Conservation (phyloP, 2,329 filamentous ascomycete genomes). For the Scortechinia acanthostroma region DNA sequence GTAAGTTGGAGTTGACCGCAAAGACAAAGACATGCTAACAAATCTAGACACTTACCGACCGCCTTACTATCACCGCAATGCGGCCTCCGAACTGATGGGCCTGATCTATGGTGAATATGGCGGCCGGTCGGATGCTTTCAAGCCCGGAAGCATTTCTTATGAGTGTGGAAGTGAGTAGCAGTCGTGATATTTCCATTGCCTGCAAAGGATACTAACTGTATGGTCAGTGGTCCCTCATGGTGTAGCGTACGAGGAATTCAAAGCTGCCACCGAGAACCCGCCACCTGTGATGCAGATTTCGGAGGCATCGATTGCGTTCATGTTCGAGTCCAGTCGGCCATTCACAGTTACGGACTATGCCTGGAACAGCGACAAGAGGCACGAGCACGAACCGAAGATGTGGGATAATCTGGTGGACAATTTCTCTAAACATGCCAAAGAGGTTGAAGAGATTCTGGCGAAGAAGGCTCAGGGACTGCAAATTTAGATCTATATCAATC, state of each 20-base stretch:
- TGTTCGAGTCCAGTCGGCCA: slow-evolving; percentile 41
- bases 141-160: slow-evolving; percentile 33
- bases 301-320: slow-evolving; percentile 36
- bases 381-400: slow-evolving; percentile 38
- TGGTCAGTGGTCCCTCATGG: slow-evolving; percentile 35
- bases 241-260: slow-evolving; percentile 32
- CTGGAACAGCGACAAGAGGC: slow-evolving; percentile 22
- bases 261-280: slow-evolving; percentile 35
- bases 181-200: neutral
- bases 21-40: neutral
- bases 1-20: slow-evolving; percentile 12
- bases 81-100: slow-evolving; percentile 48
- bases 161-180: slow-evolving; percentile 15
- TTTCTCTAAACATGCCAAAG: slow-evolving; percentile 34
- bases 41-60: slow-evolving; percentile 45
- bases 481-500: too few species aligned
- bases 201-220: neutral
- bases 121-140: slow-evolving; percentile 26
- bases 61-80: slow-evolving; percentile 60
- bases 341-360: slow-evolving; percentile 52
- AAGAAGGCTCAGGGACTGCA: too few species aligned
- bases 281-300: slow-evolving; percentile 34
- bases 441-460: slow-evolving; percentile 32
- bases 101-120: slow-evolving; percentile 27
- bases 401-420: slow-evolving; percentile 45